Base-by-base conservation (phyloP, 1,284 basidiomycete species). In the Irpex sp. region DNA sequence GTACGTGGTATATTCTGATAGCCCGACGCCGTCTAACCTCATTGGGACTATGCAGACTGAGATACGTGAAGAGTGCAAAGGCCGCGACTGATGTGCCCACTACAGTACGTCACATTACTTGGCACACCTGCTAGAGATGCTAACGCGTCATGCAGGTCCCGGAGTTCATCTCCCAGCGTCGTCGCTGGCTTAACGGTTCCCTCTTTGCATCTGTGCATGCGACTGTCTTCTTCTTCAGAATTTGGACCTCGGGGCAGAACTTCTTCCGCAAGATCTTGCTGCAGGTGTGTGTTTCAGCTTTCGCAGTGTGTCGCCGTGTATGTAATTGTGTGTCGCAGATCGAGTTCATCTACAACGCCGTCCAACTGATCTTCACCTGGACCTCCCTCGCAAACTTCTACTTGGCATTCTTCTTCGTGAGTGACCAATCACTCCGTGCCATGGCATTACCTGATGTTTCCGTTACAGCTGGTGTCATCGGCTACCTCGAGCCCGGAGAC, bases 11-110 rank as follows among this genome's bases (percentile, higher is more conserved):
- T 19, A 61, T 16, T 45, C 9, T n/a, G 36, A 66, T 10, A 33
- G 33, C 0, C 35, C 23, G 10, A 28, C 36, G 28, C 10, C 23
- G 14, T 59, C 61, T 21, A 53, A 58, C 18, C 12, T 49, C 12
- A 61, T 49, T 45, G 4, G 12, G 39, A 5, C n/a, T 45, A 45
- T 63, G 39, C 66, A 91, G 90, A 21, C 77, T 95, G 66, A 91
- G 90, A 76, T 96, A 96, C 71, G 92, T 95, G 73, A 95, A 96
- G 80, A 89, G 87, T 62, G 93, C 94, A 28, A 93, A 94, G 72
- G 93, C 93, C 1, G 80, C 90, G 2, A 95, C 93, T 33, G 93
- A 95, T 74, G 91, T 94, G 5, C 93, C 93, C 28, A 85, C 87
- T n/a, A 79, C 82, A 33, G 87, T 89, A 57, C 61, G 74, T 60